Evolutionary conservation across 352 stramenopile species (phyloP).

Genomic region (Pythium brachiatum): DNA sequence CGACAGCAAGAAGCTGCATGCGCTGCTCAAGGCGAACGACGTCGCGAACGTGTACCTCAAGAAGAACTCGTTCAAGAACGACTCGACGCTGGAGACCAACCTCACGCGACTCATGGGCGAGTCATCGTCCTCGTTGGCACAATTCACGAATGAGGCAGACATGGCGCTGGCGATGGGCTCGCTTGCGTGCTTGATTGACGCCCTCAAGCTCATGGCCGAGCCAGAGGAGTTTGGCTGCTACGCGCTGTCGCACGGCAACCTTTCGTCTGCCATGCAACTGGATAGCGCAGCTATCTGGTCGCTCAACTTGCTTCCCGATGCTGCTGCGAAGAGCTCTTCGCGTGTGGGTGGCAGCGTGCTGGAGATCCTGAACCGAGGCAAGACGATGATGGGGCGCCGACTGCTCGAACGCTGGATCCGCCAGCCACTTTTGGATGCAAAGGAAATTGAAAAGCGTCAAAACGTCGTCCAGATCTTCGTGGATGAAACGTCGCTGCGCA

Average conservation of each 20-base stretch:
- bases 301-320: slow-evolving; percentile 90
- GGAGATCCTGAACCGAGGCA: slow-evolving; percentile 94
- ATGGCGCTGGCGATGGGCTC: slow-evolving; percentile 67
- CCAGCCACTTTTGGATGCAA: slow-evolving; percentile 92
- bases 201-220: slow-evolving; percentile 66
- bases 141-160: slow-evolving; percentile 67
- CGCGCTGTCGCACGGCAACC: slow-evolving; percentile 53
- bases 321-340: slow-evolving; percentile 33
- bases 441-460: slow-evolving; percentile 87
- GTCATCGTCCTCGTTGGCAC: slow-evolving; percentile 36
- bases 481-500: slow-evolving; percentile 80
- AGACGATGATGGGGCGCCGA: slow-evolving; percentile 92
- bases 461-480: slow-evolving; percentile 92
- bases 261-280: slow-evolving; percentile 90
- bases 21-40: slow-evolving; percentile 63
- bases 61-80: slow-evolving; percentile 61
- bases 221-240: slow-evolving; percentile 75
- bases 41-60: slow-evolving; percentile 63
- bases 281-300: slow-evolving; percentile 91
- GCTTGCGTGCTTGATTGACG: slow-evolving; percentile 63
- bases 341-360: slow-evolving; percentile 83
- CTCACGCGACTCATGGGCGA: slow-evolving; percentile 57
- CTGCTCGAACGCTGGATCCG: slow-evolving; percentile 97
- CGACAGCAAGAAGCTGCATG: slow-evolving; percentile 83
- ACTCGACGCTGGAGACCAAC: slow-evolving; percentile 58